Conservation (phyloP, 441 rosid species). For the Erodium trifolium region DNA sequence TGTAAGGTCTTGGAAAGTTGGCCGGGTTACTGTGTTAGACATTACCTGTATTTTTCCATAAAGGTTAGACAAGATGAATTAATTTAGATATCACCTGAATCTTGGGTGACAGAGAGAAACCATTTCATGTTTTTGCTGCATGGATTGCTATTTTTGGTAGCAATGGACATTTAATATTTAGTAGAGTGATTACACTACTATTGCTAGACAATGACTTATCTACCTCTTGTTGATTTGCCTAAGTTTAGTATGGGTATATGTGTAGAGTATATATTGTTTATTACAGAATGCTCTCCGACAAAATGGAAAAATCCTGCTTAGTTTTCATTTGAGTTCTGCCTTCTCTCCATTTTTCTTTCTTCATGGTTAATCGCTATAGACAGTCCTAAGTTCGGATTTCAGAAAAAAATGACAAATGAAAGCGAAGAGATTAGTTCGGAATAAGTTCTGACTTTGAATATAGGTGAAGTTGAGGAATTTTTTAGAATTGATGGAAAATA, state of each 20-base stretch:
- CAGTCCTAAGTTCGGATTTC: too few relatives aligned
- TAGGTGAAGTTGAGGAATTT: too few relatives aligned
- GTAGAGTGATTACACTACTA: background rate
- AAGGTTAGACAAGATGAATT: background rate
- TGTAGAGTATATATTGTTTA: background rate
- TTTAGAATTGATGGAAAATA: too few relatives aligned
- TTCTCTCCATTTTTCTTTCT: too few relatives aligned
- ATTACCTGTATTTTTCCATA: background rate
- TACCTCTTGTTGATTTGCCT: background rate
- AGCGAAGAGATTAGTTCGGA: too few relatives aligned
- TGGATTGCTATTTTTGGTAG: background rate
- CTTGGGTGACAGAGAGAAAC: background rate
- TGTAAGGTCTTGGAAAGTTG: background rate
- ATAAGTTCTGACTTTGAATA: too few relatives aligned
- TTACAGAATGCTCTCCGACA: too few relatives aligned
- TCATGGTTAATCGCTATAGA: too few relatives aligned
- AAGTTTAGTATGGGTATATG: background rate
- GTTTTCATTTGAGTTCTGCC: too few relatives aligned
- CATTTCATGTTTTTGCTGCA: background rate
- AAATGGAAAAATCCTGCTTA: too few relatives aligned
- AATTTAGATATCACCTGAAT: too few relatives aligned
- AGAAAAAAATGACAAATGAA: too few relatives aligned
- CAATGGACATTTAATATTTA: background rate
- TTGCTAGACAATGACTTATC: background rate
- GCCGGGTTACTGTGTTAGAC: background rate